phyloP scores from a whole-genome alignment of 2,329 filamentous ascomycete genomes.

The Chalaropsis thielavioides region DNA sequence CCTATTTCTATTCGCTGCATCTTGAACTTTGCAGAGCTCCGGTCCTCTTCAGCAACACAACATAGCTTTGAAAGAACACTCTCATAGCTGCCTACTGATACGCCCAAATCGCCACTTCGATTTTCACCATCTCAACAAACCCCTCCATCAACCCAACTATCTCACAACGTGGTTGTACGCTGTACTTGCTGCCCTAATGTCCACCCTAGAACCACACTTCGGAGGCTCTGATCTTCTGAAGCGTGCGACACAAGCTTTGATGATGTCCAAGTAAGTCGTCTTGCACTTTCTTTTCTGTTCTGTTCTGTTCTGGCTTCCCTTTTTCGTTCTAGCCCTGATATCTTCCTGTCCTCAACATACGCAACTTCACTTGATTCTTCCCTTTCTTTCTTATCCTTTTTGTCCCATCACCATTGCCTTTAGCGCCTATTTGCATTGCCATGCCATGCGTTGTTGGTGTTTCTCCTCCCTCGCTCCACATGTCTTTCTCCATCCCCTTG shows the following conservation, averaged over 20 bases:
- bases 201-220: slow-evolving; percentile 20
- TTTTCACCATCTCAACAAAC: neutral
- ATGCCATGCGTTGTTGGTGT: neutral
- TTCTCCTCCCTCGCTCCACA: neutral
- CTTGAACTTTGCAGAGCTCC: neutral
- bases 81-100: neutral
- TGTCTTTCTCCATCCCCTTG: slow-evolving; percentile 8
- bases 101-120: neutral
- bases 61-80: neutral
- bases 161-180: neutral
- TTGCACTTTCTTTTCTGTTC: slow-evolving; percentile 11
- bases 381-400: neutral
- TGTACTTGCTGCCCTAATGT: slow-evolving; percentile 7
- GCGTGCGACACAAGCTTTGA: slow-evolving; percentile 48
- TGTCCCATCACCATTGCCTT: neutral
- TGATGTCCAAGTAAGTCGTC: slow-evolving; percentile 44
- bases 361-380: neutral
- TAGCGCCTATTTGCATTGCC: neutral
- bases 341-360: neutral
- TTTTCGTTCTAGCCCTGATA: neutral
- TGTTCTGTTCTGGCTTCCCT: slow-evolving; percentile 4
- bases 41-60: neutral
- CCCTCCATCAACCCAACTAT: neutral
- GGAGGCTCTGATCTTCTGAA: slow-evolving; percentile 43
- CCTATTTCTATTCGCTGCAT: neutral